These are phyloP conservation scores for Leucoagaricus sp. DNA, from an alignment of 1,284 basidiomycete species.

Conservation along the genomic window DNA sequence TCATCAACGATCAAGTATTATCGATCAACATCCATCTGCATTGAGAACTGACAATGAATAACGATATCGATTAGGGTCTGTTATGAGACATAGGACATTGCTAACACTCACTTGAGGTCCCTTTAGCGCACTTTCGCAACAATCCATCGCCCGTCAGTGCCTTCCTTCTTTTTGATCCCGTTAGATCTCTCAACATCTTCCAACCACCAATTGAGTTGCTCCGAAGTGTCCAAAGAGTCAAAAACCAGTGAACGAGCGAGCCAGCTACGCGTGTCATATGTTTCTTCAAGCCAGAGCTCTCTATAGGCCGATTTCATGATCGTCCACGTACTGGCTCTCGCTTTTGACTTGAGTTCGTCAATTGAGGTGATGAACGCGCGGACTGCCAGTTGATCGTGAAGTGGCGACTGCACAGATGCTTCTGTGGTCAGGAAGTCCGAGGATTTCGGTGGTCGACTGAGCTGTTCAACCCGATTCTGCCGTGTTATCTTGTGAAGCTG, in stretches of 20 bases:
- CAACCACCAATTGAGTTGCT: not conserved
- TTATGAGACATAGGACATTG: too few relatives aligned
- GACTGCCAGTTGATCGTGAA: constrained; percentile 32
- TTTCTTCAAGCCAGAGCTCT: not conserved
- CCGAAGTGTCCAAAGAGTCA: not conserved
- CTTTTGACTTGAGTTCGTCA: not conserved
- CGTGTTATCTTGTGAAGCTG: constrained; percentile 44
- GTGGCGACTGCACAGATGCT: constrained; percentile 43
- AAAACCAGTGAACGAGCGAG: not conserved
- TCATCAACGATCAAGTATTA: too few relatives aligned
- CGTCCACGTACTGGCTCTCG: not conserved
- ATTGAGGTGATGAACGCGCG: not conserved
- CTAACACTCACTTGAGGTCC: too few relatives aligned
- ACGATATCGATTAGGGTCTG: too few relatives aligned
- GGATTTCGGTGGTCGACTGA: constrained; percentile 12
- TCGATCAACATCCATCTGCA: too few relatives aligned
- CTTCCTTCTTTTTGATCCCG: not conserved
- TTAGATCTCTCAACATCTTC: not conserved
- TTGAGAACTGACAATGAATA: too few relatives aligned
- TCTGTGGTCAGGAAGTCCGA: constrained; percentile 31
- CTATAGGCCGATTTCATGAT: not conserved
- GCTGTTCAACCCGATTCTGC: constrained; percentile 26
- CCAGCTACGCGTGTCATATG: not conserved
- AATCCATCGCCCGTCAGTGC: too few relatives aligned
- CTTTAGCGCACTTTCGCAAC: too few relatives aligned